phyloP scores from a whole-genome alignment of 805 yeast species.

The Candida pini region DNA sequence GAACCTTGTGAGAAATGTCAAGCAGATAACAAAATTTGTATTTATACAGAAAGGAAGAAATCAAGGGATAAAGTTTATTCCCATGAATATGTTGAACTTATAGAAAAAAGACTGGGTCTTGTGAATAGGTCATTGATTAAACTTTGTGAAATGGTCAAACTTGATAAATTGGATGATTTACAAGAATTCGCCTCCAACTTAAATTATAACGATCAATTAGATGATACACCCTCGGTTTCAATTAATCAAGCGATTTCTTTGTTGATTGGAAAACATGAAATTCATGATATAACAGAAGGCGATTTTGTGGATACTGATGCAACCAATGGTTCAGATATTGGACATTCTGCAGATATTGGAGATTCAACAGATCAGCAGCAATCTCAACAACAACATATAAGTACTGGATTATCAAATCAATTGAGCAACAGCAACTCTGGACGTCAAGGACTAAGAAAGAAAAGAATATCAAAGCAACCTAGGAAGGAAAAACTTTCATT shows the following conservation, averaged over 20 bases:
- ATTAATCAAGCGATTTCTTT: slow-evolving; percentile 43
- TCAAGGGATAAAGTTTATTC: slow-evolving; percentile 53
- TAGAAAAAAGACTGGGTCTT: slow-evolving; percentile 52
- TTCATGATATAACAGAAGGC: slow-evolving; percentile 33
- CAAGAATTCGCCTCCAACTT: slow-evolving; percentile 9
- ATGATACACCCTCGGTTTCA: slow-evolving; percentile 27
- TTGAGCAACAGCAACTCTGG: no score
- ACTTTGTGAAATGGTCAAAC: slow-evolving; percentile 25
- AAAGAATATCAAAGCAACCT: slow-evolving; percentile 1
- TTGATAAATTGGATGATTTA: slow-evolving; percentile 8
- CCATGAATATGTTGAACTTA: slow-evolving; percentile 54
- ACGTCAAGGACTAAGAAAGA: slow-evolving; percentile 1
- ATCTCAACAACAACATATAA: background rate
- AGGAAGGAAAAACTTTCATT: slow-evolving; percentile 4
- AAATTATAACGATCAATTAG: slow-evolving; percentile 13
- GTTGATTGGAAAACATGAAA: slow-evolving; percentile 35
- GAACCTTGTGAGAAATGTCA: slow-evolving; percentile 55
- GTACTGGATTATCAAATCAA: background rate
- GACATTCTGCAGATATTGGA: background rate
- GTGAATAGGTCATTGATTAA: slow-evolving; percentile 46
- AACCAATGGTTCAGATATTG: no score
- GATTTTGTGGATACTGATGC: slow-evolving; percentile 13
- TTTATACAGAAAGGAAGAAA: slow-evolving; percentile 51
- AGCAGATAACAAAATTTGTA: slow-evolving; percentile 52
- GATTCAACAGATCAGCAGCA: background rate